A percentile compares a stretch with the other conserved stretches of the same genome.
These are phyloP conservation scores for Solanum bukasovii DNA, from an alignment of 257 asterid species.

Conservation along the genomic window DNA sequence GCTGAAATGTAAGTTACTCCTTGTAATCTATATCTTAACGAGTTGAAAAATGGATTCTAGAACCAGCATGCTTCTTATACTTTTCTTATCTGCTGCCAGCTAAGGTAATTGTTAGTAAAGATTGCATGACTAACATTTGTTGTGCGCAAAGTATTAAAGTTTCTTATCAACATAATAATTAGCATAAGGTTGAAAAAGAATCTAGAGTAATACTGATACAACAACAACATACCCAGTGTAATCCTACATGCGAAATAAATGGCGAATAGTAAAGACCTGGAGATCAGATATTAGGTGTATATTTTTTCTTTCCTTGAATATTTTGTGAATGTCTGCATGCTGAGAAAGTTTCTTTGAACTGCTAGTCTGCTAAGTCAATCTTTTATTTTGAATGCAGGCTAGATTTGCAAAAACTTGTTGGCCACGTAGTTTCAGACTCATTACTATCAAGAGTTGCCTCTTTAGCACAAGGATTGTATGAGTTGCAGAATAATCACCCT, in stretches of 20 bases:
- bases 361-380: background rate
- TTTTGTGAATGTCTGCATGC: background rate
- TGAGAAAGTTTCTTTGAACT: background rate
- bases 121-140: background rate
- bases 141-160: background rate
- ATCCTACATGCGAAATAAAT: background rate
- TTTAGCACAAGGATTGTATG: conserved; percentile 51
- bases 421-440: conserved; percentile 43
- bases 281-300: background rate
- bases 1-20: background rate
- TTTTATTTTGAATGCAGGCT: conserved; percentile 28
- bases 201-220: background rate
- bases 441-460: conserved; percentile 45
- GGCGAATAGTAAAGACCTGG: background rate
- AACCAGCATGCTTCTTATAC: background rate
- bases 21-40: background rate
- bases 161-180: background rate
- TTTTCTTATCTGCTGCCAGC: background rate
- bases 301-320: background rate
- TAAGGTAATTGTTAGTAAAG: background rate
- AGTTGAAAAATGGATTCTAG: background rate
- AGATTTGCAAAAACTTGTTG: conserved; percentile 71
- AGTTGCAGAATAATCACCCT: conserved; percentile 37
- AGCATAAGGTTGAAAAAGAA: background rate
- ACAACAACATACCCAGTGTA: background rate